A percentile compares a stretch with the other conserved stretches of the same genome.
phyloP scores from a whole-genome alignment of 768 basidiomycete genomes.

The Gymnopilus dilepis region DNA sequence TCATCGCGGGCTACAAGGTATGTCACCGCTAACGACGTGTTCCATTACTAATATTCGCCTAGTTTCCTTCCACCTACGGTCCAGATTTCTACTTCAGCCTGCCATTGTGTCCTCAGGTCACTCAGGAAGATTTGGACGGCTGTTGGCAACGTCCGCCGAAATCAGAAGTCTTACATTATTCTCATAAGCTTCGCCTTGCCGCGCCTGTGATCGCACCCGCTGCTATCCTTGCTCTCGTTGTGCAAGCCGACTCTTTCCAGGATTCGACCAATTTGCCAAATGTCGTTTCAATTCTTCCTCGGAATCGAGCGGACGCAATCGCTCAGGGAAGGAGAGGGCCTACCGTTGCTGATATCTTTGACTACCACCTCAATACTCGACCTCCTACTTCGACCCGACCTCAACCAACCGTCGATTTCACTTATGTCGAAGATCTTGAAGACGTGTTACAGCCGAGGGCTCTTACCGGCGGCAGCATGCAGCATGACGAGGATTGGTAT shows the following conservation, averaged over 20 bases:
- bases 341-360: constrained; percentile 44
- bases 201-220: constrained; percentile 46
- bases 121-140: constrained; percentile 29
- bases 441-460: not conserved
- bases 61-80: constrained; percentile 49
- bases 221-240: constrained; percentile 41
- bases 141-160: constrained; percentile 32
- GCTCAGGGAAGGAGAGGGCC: constrained; percentile 34
- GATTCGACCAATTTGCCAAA: constrained; percentile 24
- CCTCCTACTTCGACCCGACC: constrained; percentile 33
- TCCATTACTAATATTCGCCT: constrained; percentile 12
- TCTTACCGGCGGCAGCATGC: constrained; percentile 28
- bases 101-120: constrained; percentile 31
- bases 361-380: constrained; percentile 44
- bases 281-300: constrained; percentile 5
- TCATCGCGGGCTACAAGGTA: constrained; percentile 49
- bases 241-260: constrained; percentile 43
- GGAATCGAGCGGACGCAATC: constrained; percentile 13
- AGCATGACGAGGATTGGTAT: constrained; percentile 54
- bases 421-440: constrained; percentile 21
- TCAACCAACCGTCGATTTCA: constrained; percentile 12
- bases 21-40: not conserved
- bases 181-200: constrained; percentile 43
- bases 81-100: constrained; percentile 50
- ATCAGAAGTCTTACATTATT: constrained; percentile 44